phyloP scores from a whole-genome alignment of 495 filamentous ascomycete species.

The Penicillium fimorum region DNA sequence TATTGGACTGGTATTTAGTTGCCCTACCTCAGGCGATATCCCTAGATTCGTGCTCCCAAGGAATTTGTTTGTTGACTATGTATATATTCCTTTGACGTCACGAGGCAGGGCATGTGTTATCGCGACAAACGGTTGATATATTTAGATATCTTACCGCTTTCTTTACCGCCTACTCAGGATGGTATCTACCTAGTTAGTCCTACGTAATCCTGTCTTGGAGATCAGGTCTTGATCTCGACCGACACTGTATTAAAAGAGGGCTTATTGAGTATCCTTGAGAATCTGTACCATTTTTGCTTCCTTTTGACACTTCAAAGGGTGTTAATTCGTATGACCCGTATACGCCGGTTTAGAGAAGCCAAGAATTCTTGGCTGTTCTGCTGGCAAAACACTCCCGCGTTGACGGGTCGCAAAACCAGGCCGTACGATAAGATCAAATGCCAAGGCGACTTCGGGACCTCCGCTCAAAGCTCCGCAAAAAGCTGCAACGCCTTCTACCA shows the following conservation, averaged over 20 bases:
- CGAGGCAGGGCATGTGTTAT: constrained; percentile 5
- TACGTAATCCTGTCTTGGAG: not conserved
- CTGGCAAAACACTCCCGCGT: not conserved
- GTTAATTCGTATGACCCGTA: not conserved
- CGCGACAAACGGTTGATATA: not conserved
- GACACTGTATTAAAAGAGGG: not conserved
- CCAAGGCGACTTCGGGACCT: constrained; percentile 27
- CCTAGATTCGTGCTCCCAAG: no score
- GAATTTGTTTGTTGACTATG: constrained; percentile 8
- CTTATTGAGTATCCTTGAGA: not conserved
- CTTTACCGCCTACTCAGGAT: not conserved
- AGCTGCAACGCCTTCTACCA: constrained; percentile 13
- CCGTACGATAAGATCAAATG: constrained; percentile 6
- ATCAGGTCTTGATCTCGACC: not conserved
- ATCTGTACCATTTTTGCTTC: not conserved
- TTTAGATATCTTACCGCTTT: not conserved
- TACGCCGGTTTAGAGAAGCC: not conserved
- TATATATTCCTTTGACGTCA: constrained; percentile 29
- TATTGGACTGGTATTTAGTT: not conserved
- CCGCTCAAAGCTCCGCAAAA: constrained; percentile 26
- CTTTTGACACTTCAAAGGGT: not conserved
- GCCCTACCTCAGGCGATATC: not conserved
- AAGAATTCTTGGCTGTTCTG: not conserved
- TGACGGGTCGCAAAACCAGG: not conserved
- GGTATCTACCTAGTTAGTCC: not conserved